Percentiles rank a stretch among this genome's conserved stretches.
Conservation (phyloP, 257 asterid genomes). For the Solanum clarkiae region DNA sequence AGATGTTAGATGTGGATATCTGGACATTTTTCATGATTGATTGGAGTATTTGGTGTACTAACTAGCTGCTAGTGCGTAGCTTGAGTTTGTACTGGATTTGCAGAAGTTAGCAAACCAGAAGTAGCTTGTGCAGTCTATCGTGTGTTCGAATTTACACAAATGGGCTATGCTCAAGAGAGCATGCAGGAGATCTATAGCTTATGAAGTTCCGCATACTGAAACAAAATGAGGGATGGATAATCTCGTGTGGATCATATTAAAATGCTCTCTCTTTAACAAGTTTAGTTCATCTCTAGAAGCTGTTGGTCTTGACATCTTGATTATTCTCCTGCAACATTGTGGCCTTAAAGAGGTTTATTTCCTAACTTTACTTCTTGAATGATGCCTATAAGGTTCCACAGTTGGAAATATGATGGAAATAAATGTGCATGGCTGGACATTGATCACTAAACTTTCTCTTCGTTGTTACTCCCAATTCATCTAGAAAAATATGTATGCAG, state of each 20-base stretch:
- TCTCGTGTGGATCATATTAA: background rate
- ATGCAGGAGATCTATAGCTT: background rate
- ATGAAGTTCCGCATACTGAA: background rate
- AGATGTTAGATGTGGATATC: background rate
- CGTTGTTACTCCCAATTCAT: background rate
- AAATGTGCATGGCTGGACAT: background rate
- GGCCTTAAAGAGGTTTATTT: background rate
- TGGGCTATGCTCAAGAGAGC: background rate
- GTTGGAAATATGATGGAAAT: background rate
- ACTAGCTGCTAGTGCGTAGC: background rate
- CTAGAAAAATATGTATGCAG: background rate
- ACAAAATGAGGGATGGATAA: background rate
- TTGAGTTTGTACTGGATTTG: background rate
- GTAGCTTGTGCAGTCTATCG: background rate
- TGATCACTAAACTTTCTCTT: background rate
- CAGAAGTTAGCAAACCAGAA: background rate
- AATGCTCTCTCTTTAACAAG: background rate
- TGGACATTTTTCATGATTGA: background rate
- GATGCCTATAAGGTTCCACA: background rate
- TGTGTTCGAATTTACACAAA: background rate
- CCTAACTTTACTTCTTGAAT: background rate
- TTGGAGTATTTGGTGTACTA: background rate
- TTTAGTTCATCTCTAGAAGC: background rate
- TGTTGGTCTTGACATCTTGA: background rate
- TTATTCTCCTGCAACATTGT: background rate